Evolutionary conservation across 331 rosid genomes (phyloP).

Genomic region (Malus hybrid): DNA sequence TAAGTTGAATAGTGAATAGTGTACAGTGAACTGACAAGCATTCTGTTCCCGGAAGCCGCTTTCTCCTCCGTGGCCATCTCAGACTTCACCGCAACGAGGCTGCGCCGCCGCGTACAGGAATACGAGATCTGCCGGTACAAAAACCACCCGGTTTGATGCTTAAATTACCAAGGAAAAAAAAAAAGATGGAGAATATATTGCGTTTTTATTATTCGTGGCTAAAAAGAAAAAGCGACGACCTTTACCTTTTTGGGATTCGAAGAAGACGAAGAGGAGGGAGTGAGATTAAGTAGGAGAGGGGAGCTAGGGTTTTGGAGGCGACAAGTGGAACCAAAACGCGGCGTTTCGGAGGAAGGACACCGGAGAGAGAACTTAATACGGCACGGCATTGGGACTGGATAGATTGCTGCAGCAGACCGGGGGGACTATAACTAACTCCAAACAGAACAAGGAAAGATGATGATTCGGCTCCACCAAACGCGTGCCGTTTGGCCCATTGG

Average conservation of each 20-base stretch:
- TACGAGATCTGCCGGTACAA: conserved; percentile 32
- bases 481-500: not conserved
- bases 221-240: not conserved
- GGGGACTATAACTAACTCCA: not conserved
- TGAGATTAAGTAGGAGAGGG: conserved; percentile 11
- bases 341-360: conserved; percentile 36
- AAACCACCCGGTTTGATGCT: not conserved
- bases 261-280: conserved; percentile 6
- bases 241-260: conserved; percentile 34
- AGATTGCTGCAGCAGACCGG: not conserved
- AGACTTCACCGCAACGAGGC: conserved; percentile 26
- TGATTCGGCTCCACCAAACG: not conserved
- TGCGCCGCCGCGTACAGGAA: conserved; percentile 32
- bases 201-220: not conserved
- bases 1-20: not conserved
- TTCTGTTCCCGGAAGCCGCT: conserved; percentile 49
- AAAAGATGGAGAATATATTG: not conserved
- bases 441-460: not conserved
- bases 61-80: conserved; percentile 62
- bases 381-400: conserved; percentile 35
- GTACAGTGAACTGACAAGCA: conserved; percentile 58
- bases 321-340: conserved; percentile 25
- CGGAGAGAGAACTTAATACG: conserved; percentile 31
- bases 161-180: not conserved
- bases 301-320: conserved; percentile 17